Percentiles rank a stretch among this genome's conserved stretches.
phyloP scores from a whole-genome alignment of 306 rosid genomes.

The Morella rubra region DNA sequence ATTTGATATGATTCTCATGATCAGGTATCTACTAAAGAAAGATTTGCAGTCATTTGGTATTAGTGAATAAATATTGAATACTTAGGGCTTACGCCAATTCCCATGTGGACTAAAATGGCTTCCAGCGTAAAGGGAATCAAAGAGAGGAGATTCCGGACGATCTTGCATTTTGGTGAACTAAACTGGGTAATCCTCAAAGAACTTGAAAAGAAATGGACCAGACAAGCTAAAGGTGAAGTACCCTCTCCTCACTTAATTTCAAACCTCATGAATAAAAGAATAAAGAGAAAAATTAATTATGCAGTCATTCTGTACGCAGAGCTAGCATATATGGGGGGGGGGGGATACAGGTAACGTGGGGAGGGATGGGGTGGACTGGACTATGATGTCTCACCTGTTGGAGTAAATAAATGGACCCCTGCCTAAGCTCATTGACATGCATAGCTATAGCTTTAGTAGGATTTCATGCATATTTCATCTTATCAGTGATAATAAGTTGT shows the following conservation, averaged over 20 bases:
- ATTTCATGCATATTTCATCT: too few relatives aligned
- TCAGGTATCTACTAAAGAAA: not conserved
- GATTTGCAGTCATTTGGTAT: not conserved
- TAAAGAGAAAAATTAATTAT: not conserved
- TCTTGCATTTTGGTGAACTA: not conserved
- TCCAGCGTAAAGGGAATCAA: not conserved
- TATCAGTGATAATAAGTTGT: constrained; percentile 3
- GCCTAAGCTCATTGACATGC: not conserved
- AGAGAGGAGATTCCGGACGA: not conserved
- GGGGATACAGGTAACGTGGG: constrained; percentile 2
- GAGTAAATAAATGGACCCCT: constrained; percentile 30
- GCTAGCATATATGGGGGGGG: not conserved
- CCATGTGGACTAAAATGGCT: not conserved
- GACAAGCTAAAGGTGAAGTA: not conserved
- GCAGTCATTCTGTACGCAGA: not conserved
- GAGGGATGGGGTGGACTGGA: constrained; percentile 12
- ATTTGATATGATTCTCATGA: not conserved
- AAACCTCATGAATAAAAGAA: not conserved
- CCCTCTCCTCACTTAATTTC: not conserved
- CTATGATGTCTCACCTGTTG: constrained; percentile 35
- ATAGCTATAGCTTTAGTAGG: not conserved
- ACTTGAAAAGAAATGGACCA: not conserved
- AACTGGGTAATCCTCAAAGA: not conserved
- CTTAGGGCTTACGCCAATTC: not conserved
- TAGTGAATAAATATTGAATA: not conserved